Percentiles rank a stretch among this genome's conserved stretches.
phyloP scores from a whole-genome alignment of 495 filamentous ascomycete genomes.

The Penicillium canariense region DNA sequence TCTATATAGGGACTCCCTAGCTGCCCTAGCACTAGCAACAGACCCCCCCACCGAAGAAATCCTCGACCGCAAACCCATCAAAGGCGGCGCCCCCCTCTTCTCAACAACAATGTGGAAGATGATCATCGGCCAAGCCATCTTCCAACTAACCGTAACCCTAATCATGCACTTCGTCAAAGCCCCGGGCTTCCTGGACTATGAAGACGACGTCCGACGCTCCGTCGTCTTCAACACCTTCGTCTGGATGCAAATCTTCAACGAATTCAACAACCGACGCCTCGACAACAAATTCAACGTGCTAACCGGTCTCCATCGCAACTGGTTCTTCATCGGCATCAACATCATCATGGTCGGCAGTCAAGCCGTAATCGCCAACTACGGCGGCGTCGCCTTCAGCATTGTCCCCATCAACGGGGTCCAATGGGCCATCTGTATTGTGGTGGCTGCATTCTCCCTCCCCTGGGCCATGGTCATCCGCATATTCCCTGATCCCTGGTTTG shows the following conservation, averaged over 20 bases:
- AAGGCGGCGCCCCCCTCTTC: constrained; percentile 76
- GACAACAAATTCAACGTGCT: constrained; percentile 92
- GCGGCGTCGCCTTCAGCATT: constrained; percentile 68
- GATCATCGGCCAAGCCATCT: constrained; percentile 86
- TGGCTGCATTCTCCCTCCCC: constrained; percentile 68
- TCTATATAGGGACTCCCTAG: too few species aligned
- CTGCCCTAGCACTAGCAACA: constrained; percentile 86
- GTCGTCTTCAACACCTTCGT: constrained; percentile 90
- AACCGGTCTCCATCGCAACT: constrained; percentile 75
- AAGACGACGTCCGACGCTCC: constrained; percentile 52
- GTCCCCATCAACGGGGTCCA: constrained; percentile 56
- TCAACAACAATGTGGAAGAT: constrained; percentile 90
- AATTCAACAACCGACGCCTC: constrained; percentile 73
- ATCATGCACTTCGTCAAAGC: constrained; percentile 72
- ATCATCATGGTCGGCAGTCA: constrained; percentile 81
- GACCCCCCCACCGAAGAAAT: constrained; percentile 71
- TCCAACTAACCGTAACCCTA: constrained; percentile 74
- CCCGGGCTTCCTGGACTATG: constrained; percentile 57
- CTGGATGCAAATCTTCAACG: constrained; percentile 95
- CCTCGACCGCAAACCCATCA: constrained; percentile 71
- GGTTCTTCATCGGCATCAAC: constrained; percentile 81
- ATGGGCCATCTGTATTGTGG: constrained; percentile 72
- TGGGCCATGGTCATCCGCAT: constrained; percentile 70
- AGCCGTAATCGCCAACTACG: constrained; percentile 73
- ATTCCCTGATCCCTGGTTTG: constrained; percentile 78